Evolutionary conservation across 164 flowering plant genomes (phyloP).

Genomic region (Vitis rotundifolia): DNA sequence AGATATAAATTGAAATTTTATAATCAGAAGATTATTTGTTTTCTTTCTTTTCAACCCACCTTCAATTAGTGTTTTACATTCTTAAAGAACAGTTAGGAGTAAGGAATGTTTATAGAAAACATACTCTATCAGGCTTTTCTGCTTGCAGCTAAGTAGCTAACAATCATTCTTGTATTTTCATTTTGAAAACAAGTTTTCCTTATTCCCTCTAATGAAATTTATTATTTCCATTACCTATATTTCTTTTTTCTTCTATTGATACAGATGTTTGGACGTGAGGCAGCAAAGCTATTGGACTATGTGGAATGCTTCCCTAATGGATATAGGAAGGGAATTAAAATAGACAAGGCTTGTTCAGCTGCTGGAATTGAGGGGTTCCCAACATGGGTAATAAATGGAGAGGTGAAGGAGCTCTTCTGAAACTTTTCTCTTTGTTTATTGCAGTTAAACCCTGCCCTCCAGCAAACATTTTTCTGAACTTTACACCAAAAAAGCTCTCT

Average conservation of each 20-base stretch:
- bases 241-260: neutral
- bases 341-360: slow-evolving; percentile 59
- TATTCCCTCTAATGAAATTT: neutral
- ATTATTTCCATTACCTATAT: neutral
- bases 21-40: too few relatives aligned
- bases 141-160: too few relatives aligned
- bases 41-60: neutral
- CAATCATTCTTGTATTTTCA: neutral
- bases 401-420: slow-evolving; percentile 45
- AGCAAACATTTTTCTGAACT: too few relatives aligned
- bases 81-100: too few relatives aligned
- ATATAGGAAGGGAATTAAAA: slow-evolving; percentile 60
- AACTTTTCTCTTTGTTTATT: neutral
- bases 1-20: too few relatives aligned
- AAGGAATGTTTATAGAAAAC: too few relatives aligned
- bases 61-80: too few relatives aligned
- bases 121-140: too few relatives aligned
- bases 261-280: slow-evolving; percentile 94
- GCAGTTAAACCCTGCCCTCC: neutral
- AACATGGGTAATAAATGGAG: slow-evolving; percentile 89
- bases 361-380: slow-evolving; percentile 82
- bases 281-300: slow-evolving; percentile 73
- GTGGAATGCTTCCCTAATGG: slow-evolving; percentile 97
- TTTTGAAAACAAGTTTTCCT: neutral
- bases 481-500: neutral